Percentiles rank a stretch among this genome's conserved stretches.
phyloP scores from a whole-genome alignment of 805 yeast species.

The Millerago galiae region DNA sequence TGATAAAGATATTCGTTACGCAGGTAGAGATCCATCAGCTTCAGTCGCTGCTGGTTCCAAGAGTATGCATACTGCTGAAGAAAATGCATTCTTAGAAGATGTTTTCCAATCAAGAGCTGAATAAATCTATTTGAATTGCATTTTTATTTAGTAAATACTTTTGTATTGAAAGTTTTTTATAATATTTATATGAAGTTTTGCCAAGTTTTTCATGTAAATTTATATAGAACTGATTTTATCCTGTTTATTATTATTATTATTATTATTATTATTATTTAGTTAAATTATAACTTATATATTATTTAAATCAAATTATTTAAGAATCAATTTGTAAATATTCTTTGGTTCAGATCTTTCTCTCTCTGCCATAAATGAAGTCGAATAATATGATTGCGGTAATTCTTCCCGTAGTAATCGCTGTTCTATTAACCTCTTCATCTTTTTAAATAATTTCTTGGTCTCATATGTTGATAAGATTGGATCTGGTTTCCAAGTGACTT shows the following conservation, averaged over 20 bases:
- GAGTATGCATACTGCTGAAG: constrained; percentile 82
- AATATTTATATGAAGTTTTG: background rate
- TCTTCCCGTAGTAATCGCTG: too few relatives aligned
- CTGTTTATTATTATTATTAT: background rate
- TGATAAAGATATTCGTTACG: constrained; percentile 62
- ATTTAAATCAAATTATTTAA: constrained; percentile 3
- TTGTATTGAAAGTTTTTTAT: background rate
- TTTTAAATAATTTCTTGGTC: too few relatives aligned
- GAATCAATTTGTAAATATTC: too few relatives aligned
- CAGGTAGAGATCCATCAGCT: constrained; percentile 98
- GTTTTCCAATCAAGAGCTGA: constrained; percentile 41
- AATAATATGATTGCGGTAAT: too few relatives aligned
- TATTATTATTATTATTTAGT: background rate
- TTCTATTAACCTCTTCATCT: too few relatives aligned
- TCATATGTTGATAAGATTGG: too few relatives aligned
- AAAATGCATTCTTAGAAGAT: constrained; percentile 75
- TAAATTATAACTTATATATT: constrained; percentile 1
- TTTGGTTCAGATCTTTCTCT: too few relatives aligned
- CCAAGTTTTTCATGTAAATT: background rate
- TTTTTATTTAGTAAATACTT: background rate
- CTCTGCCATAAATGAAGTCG: too few relatives aligned
- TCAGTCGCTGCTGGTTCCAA: constrained; percentile 98
- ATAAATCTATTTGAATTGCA: background rate
- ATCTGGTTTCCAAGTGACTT: too few relatives aligned
- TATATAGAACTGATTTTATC: background rate